Percentiles rank a stretch among this genome's conserved stretches.
phyloP scores from a whole-genome alignment of 345 rosid genomes.

The Rubroshorea leprosula region DNA sequence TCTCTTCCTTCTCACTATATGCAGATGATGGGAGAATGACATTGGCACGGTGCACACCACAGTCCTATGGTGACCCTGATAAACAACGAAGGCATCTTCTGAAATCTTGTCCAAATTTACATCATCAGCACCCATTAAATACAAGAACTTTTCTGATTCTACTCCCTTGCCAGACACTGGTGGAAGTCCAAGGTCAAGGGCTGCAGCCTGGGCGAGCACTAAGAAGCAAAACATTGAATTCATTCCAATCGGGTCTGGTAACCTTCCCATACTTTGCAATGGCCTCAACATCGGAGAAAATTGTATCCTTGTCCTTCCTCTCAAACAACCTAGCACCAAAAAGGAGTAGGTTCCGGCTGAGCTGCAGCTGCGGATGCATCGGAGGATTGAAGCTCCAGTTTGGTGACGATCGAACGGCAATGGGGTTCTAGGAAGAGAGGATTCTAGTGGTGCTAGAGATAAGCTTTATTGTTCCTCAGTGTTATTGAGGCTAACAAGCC shows the following conservation, averaged over 20 bases:
- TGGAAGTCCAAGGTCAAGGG: conserved; percentile 95
- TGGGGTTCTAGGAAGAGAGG: conserved; percentile 31
- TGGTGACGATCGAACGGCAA: conserved; percentile 56
- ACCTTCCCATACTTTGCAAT: conserved; percentile 65
- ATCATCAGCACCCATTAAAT: conserved; percentile 97
- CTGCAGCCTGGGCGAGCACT: conserved; percentile 97
- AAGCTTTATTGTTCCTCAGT: conserved; percentile 24
- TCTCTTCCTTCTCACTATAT: conserved; percentile 91
- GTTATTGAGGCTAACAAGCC: conserved; percentile 73
- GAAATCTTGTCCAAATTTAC: conserved; percentile 75
- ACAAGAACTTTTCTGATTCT: conserved; percentile 75
- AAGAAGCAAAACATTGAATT: conserved; percentile 76
- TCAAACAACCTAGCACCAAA: conserved; percentile 87
- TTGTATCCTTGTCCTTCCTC: conserved; percentile 70
- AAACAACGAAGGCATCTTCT: conserved; percentile 82
- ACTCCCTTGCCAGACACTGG: conserved; percentile 66
- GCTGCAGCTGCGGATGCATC: conserved; percentile 46
- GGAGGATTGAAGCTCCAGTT: conserved; percentile 74
- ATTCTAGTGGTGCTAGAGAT: conserved; percentile 18
- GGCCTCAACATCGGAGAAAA: conserved; percentile 65
- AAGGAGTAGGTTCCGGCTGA: conserved; percentile 46
- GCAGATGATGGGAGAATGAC: conserved; percentile 91
- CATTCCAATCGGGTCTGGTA: conserved; percentile 91
- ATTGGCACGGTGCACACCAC: conserved; percentile 78
- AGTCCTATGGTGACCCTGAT: conserved; percentile 99